Evolutionary conservation across 177 flowering plant species (phyloP), one percentile per base, ranked within the genome.

Genomic region (Vitis hybrid): DNA sequence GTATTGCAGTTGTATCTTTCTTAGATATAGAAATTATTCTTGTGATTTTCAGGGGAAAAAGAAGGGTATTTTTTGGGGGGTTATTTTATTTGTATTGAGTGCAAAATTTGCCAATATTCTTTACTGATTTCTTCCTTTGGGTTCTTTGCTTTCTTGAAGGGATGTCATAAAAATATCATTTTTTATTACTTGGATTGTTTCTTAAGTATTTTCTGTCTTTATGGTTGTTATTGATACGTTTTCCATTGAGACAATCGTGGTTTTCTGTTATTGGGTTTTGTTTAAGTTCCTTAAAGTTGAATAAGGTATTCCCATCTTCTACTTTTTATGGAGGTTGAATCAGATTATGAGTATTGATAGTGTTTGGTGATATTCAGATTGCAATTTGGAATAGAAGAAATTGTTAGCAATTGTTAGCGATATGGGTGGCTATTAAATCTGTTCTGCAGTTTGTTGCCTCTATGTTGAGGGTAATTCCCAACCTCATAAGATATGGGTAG

Each of bases 71-170:
- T 21, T 56, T 56, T 56, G 24, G 8, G 60, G 60, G 60, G 15
- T 56, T n/a, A 56, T 17, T 19, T 56, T n/a, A n/a, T 1, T 17
- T 11, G 21, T 19, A 19, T 19, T 19, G 21, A 19, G 6, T n/a
- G 19, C 8, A 56, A 17, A 56, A 9, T 10, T 56, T 18, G 24
- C 27, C 13, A 19, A 19, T 59, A 59, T 19, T 13, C 3, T 24
- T 24, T 2, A 11, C 11, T 7, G 35, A 4, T 59, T 11, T 14
- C 17, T 65, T 48, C 13, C 24, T 7, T 18, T 10, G 5, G 70
- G 19, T 48, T 68, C 63, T 58, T 57, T 68, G 11, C 52, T 68
- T 68, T 14, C 55, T 68, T 57, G 40, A 59, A 68, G 70, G 56
- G 49, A 58, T 58, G 27, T 49, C 6, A 35, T 35, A 35, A 35